These are phyloP conservation scores for Diutina neorugosa DNA, from an alignment of 1,139 yeast genomes.

Conservation along the genomic window DNA sequence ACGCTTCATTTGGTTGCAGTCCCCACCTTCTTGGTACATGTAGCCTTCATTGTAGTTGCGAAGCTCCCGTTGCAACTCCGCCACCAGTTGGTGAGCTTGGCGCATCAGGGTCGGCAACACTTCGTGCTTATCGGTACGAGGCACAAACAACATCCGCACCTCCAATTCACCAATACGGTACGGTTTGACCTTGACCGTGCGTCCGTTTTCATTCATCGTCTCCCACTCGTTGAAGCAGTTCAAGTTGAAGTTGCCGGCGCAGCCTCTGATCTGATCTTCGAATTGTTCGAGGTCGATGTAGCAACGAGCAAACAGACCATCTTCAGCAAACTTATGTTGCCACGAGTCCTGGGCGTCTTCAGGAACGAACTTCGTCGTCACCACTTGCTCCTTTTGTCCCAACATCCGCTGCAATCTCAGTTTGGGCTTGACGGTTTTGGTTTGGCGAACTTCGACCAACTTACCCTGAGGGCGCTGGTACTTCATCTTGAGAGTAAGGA, in stretches of 20 bases:
- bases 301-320: constrained; percentile 81
- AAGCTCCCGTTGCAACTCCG: constrained; percentile 31
- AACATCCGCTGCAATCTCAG: constrained; percentile 32
- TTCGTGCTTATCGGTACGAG: constrained; percentile 44
- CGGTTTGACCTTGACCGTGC: constrained; percentile 9
- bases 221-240: constrained; percentile 82
- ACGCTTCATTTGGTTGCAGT: constrained; percentile 49
- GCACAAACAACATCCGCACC: constrained; percentile 62
- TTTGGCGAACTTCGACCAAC: constrained; percentile 47
- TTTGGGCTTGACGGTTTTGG: constrained; percentile 35
- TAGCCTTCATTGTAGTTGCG: constrained; percentile 40
- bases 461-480: constrained; percentile 43
- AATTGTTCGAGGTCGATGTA: constrained; percentile 52
- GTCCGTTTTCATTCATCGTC: constrained; percentile 12
- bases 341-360: constrained; percentile 42
- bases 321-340: constrained; percentile 52
- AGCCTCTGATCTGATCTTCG: constrained; percentile 43
- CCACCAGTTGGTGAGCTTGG: constrained; percentile 41
- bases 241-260: constrained; percentile 38
- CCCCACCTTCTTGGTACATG: constrained; percentile 73
- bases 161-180: constrained; percentile 57
- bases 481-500: constrained; percentile 61
- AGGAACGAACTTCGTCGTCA: constrained; percentile 45
- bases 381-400: constrained; percentile 36
- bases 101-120: constrained; percentile 54